Conservation (phyloP, 2,329 filamentous ascomycete genomes). For the Talaromyces sp. region DNA sequence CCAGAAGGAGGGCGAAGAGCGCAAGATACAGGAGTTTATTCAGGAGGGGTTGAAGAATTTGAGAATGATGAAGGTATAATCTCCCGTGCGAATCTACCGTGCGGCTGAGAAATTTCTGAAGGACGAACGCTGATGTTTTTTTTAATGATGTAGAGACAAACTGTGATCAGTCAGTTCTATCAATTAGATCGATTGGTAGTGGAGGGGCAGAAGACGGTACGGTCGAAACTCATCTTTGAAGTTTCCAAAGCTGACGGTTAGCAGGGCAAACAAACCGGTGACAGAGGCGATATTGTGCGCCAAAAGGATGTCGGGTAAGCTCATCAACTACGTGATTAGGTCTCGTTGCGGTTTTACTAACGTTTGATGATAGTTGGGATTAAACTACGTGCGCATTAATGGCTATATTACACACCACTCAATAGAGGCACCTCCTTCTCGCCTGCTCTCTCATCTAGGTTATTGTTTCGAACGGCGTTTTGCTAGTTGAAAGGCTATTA, state of each 20-base stretch:
- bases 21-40: constrained; percentile 80
- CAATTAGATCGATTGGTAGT: constrained; percentile 88
- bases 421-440: not conserved
- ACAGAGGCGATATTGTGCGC: constrained; percentile 62
- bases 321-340: not conserved
- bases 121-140: not conserved
- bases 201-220: constrained; percentile 76
- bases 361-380: constrained; percentile 17
- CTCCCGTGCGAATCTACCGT: not conserved
- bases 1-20: constrained; percentile 66
- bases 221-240: constrained; percentile 33
- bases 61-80: constrained; percentile 78
- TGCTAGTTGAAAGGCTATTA: not conserved
- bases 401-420: not conserved
- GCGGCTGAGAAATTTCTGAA: too few relatives aligned
- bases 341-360: constrained; percentile 1
- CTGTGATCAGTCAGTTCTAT: constrained; percentile 90
- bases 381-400: not conserved
- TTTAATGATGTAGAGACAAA: constrained; percentile 70
- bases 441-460: not conserved
- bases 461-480: not conserved
- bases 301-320: constrained; percentile 74
- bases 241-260: constrained; percentile 6
- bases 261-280: constrained; percentile 66
- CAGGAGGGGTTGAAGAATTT: constrained; percentile 84